A percentile compares a stretch with the other conserved stretches of the same genome.
phyloP scores from a whole-genome alignment of 345 rosid species.

The Toxicodendron radicans region DNA sequence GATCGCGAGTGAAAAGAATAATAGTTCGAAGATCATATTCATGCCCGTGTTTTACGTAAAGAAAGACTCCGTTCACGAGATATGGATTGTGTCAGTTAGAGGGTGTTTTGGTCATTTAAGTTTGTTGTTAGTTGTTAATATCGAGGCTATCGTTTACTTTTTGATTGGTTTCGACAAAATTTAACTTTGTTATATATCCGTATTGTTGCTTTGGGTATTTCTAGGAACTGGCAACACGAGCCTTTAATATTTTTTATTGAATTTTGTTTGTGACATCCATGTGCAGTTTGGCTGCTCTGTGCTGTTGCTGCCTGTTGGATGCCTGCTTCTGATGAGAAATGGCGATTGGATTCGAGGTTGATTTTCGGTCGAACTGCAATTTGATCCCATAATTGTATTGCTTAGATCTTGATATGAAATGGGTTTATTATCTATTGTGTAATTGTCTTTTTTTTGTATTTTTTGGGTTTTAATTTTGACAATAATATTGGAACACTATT shows the following conservation, averaged over 20 bases:
- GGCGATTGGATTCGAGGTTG: too few species aligned
- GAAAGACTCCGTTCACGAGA: neutral
- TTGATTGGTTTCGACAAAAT: neutral
- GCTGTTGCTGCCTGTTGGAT: slow-evolving; percentile 43
- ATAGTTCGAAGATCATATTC: too few species aligned
- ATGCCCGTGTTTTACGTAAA: neutral
- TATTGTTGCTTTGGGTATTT: neutral
- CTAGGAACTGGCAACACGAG: too few species aligned
- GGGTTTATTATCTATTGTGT: too few species aligned
- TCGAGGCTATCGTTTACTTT: neutral
- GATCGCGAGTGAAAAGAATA: too few species aligned
- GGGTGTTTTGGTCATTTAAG: neutral
- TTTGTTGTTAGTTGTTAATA: too few species aligned
- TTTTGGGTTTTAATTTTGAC: neutral
- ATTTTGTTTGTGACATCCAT: too few species aligned
- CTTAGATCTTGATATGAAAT: neutral
- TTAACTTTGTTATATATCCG: neutral
- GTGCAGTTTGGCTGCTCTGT: slow-evolving; percentile 49
- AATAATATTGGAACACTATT: slow-evolving; percentile 1
- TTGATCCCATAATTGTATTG: neutral
- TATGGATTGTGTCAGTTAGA: neutral
- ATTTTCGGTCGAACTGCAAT: neutral
- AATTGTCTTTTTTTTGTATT: neutral
- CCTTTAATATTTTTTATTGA: too few species aligned
- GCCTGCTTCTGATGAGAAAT: slow-evolving; percentile 43